Base-by-base conservation (phyloP, 805 yeast species). In the Lachancea sp. region DNA sequence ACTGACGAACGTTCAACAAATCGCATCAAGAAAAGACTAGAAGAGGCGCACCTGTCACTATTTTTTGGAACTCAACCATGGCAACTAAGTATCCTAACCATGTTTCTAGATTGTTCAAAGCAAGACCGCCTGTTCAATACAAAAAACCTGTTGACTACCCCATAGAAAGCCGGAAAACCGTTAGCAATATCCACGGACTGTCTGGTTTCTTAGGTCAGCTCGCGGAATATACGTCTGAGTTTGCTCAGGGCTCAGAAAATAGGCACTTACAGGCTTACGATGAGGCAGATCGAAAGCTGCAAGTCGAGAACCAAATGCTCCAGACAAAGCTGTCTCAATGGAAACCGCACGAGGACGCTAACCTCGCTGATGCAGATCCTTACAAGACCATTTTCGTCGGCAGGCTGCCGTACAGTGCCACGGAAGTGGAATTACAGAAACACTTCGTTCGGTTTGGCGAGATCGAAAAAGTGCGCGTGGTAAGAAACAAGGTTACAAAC, bases 311-410 rank as follows among this genome's bases (percentile, higher is more conserved):
- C 1, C 56, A 52, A 38, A 46, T 55, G 21, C 47, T 76, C 21
- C 63, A 70, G 23, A 52, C 61, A 8, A 68, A 62, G 16, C 47
- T 65, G 11, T 42, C 52, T 2, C 45, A 56, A 1, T 75, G 84
- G 83, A 61, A 77, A 38, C 87, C 89, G 0, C 56, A 60, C 3
- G 51, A 56, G 1, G 89, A 82, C 51, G 72, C 76, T 1, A 71
- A 78, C 31, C 65, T 78, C 11, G 59, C 64, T 15, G 83, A 82
- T 1, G 54, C 63, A 1, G 94, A 87, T 54, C 95, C 96, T 1
- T 78, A 72, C 54, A 68, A 70, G 44, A 90, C 97, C 0, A 69
- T 90, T 3, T 87, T 92, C 56, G 71, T 90, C 5, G 81, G 83
- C 0, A 66, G 97, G 39, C 62, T 90, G 33, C 76, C 76, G 34